Conservation (phyloP, 2,329 filamentous ascomycete genomes). For the Exophiala xenobiotica region DNA sequence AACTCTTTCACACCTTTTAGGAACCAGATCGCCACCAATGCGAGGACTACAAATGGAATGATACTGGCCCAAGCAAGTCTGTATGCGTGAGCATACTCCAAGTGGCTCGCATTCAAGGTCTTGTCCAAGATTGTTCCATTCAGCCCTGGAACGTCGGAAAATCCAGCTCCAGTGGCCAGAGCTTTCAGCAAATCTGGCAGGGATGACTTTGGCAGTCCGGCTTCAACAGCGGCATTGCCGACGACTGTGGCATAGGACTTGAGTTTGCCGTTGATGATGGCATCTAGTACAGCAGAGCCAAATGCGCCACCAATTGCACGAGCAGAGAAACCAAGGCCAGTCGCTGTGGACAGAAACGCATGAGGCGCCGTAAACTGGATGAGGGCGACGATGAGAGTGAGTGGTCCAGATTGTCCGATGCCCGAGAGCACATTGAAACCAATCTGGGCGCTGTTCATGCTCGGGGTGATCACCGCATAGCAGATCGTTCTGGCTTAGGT, state of each 20-base stretch:
- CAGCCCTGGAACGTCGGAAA: conserved; percentile 39
- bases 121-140: conserved; percentile 41
- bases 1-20: conserved; percentile 51
- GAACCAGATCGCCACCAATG: conserved; percentile 45
- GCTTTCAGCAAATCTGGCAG: conserved; percentile 42
- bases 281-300: conserved; percentile 53
- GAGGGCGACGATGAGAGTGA: conserved; percentile 51
- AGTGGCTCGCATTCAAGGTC: conserved; percentile 43
- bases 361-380: conserved; percentile 57
- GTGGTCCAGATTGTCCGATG: conserved; percentile 51
- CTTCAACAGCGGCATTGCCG: conserved; percentile 41
- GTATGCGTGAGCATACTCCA: conserved; percentile 50
- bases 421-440: conserved; percentile 51
- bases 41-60: conserved; percentile 53
- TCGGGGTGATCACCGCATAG: conserved; percentile 48
- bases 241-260: conserved; percentile 44
- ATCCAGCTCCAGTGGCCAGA: conserved; percentile 37
- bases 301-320: conserved; percentile 56
- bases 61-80: conserved; percentile 52
- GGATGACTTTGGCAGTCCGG: conserved; percentile 44
- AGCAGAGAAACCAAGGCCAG: conserved; percentile 54
- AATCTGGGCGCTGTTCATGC: conserved; percentile 48
- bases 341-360: conserved; percentile 54
- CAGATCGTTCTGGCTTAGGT: conserved; percentile 41
- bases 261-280: conserved; percentile 53